These are phyloP conservation scores for Hymenoscyphus repandus DNA, from an alignment of 2,329 filamentous ascomycete species.

Conservation along the genomic window DNA sequence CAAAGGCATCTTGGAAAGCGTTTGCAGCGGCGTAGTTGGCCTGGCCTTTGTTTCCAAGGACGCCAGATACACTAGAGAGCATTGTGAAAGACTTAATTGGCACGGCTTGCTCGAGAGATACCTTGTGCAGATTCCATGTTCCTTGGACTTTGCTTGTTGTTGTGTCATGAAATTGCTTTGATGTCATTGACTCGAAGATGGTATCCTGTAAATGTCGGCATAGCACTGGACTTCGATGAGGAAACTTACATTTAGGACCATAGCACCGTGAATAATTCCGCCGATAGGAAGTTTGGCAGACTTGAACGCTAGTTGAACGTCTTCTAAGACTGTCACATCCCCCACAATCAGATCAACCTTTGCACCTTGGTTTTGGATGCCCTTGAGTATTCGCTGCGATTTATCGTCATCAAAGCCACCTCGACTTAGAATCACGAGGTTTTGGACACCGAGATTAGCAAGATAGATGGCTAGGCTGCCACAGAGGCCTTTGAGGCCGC, in stretches of 20 bases:
- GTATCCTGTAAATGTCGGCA: neutral
- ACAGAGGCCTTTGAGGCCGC: conserved; percentile 21
- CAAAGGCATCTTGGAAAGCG: conserved; percentile 41
- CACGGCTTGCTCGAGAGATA: neutral
- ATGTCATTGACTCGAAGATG: neutral
- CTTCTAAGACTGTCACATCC: conserved; percentile 10
- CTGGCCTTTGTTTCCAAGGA: conserved; percentile 25
- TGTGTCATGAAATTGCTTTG: neutral
- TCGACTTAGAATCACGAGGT: conserved; percentile 13
- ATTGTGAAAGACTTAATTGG: neutral
- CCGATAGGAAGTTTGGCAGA: conserved; percentile 8
- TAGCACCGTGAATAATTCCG: conserved; percentile 31
- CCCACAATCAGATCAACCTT: conserved; percentile 7
- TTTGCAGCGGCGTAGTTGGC: conserved; percentile 48
- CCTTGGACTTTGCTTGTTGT: neutral
- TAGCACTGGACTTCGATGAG: neutral
- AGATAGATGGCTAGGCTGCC: conserved; percentile 11
- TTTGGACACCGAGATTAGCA: conserved; percentile 13
- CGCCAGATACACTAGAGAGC: conserved; percentile 14
- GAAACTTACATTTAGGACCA: conserved; percentile 26
- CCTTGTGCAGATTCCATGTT: neutral
- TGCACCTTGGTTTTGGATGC: conserved; percentile 10
- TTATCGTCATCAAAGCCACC: conserved; percentile 14
- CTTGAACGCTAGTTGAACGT: conserved; percentile 9
- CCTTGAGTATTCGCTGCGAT: conserved; percentile 5